These are phyloP conservation scores for Penicillium paradoxum DNA, from an alignment of 495 filamentous ascomycete genomes.

Conservation along the genomic window DNA sequence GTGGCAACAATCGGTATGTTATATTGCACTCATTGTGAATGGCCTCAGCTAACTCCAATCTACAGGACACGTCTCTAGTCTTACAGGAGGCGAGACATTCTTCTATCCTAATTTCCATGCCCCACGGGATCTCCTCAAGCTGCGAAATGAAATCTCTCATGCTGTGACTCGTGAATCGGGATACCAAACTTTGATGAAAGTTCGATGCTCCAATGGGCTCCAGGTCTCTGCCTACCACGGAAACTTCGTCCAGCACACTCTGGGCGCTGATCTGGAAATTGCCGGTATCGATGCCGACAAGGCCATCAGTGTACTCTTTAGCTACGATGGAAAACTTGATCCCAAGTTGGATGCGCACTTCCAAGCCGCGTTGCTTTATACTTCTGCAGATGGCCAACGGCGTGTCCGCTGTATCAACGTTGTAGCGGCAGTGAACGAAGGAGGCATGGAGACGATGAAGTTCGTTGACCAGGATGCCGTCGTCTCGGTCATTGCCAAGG, in stretches of 20 bases:
- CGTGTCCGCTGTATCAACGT: conserved; percentile 90
- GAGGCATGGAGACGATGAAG: conserved; percentile 76
- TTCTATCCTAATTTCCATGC: conserved; percentile 95
- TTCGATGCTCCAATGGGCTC: conserved; percentile 92
- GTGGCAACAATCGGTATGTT: conserved; percentile 85
- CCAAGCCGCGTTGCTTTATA: conserved; percentile 92
- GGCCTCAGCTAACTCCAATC: conserved; percentile 11
- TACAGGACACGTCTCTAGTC: conserved; percentile 37
- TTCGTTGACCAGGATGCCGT: conserved; percentile 95
- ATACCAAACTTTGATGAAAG: conserved; percentile 97
- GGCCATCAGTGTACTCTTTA: conserved; percentile 85
- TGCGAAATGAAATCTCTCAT: conserved; percentile 82
- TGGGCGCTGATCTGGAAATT: conserved; percentile 93
- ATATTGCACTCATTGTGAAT: neutral
- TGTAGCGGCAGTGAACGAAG: conserved; percentile 85
- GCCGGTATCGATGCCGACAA: conserved; percentile 92
- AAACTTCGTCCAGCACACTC: conserved; percentile 92
- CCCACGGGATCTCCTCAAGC: conserved; percentile 74
- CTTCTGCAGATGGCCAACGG: conserved; percentile 82
- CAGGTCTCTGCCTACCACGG: conserved; percentile 92
- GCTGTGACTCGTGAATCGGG: conserved; percentile 88
- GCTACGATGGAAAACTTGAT: conserved; percentile 96
- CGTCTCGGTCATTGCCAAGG: conserved; percentile 80
- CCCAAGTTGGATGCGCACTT: conserved; percentile 96
- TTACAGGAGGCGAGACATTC: conserved; percentile 87